Base-by-base conservation (phyloP, 352 stramenopile genomes). In the Phytophthora rubi region DNA sequence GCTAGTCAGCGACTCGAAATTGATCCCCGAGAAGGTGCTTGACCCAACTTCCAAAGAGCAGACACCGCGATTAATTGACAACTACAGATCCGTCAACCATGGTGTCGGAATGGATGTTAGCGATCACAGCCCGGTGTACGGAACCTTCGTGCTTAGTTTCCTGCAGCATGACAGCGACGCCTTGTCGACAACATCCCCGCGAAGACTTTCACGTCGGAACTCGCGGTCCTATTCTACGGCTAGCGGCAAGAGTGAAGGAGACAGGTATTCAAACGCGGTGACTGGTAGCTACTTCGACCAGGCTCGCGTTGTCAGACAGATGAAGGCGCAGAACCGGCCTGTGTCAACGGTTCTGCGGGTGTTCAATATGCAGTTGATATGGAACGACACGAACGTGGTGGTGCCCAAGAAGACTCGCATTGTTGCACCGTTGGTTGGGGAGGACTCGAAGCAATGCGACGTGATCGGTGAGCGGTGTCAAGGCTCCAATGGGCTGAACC, bases 81-180 rank as follows among this genome's bases (percentile, higher is more conserved):
- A 93, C 60, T 95, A 95, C 59, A 82, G 84, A 18, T 91, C 85
- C 2, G 85, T 95, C 30, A 95, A 95, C 57, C 79, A 95, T 69
- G 88, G 86, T 28, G 76, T 84, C 16, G 85, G 85, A 33, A 93
- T 95, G 88, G 84, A 93, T 51, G 84, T 93, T 21, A 94, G 86
- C 47, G 88, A 95, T 61, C 88, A 95, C 70, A 93, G 85, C 23
- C 88, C 88, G 4, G 88, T 95, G 58, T 92, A 76, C 49, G 83
- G 77, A 16, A 93, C 86, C 1, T 92, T 95, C 66, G 75, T 90
- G 26, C 76, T 95, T 56, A 91, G 85, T 63, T 94, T 92, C 61
- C 75, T 81, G 13, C 70, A 76, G n/a, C 65, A 76, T 9, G 61
- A 78, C 21, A 78, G 52, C 16, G 59, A 74, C 7, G 48, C 42